Evolutionary conservation across 2,329 filamentous ascomycete genomes (phyloP).

Genomic region (Neopestalotiopsis rosae): DNA sequence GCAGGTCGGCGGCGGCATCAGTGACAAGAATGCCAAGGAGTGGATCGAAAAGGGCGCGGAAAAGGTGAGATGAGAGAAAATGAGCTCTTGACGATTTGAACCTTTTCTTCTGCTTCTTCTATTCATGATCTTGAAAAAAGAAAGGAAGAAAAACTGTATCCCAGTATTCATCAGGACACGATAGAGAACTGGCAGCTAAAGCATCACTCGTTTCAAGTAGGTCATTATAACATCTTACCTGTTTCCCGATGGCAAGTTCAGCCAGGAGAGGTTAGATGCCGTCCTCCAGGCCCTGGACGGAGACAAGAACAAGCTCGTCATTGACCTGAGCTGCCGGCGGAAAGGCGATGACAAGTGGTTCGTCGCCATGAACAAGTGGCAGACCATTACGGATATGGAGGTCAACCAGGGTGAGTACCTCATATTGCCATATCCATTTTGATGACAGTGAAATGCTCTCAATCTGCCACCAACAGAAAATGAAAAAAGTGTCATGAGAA

Average conservation of each 20-base stretch:
- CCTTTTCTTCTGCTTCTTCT: no score
- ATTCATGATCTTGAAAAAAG: no score
- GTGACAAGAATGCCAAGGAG: constrained; percentile 77
- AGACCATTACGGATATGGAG: constrained; percentile 96
- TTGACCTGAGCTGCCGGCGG: constrained; percentile 90
- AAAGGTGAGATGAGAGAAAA: constrained; percentile 64
- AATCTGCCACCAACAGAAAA: no score
- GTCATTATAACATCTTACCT: constrained; percentile 97
- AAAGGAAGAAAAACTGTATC: no score
- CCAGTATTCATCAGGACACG: no score
- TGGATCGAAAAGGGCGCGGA: constrained; percentile 91
- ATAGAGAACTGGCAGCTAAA: neutral
- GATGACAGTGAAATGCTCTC: no score
- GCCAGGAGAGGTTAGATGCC: constrained; percentile 73
- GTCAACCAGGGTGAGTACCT: constrained; percentile 73
- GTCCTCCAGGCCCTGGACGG: constrained; percentile 76
- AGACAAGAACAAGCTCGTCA: constrained; percentile 82
- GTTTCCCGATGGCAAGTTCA: constrained; percentile 85
- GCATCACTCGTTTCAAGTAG: constrained; percentile 52
- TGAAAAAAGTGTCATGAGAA: neutral
- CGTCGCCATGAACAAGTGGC: constrained; percentile 99
- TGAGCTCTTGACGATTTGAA: no score
- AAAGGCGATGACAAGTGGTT: constrained; percentile 79
- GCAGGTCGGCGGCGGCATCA: constrained; percentile 95
- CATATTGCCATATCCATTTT: neutral